A percentile compares a stretch with the other conserved stretches of the same genome.
phyloP scores from a whole-genome alignment of 352 stramenopile species.

The Pythium guiyangense region DNA sequence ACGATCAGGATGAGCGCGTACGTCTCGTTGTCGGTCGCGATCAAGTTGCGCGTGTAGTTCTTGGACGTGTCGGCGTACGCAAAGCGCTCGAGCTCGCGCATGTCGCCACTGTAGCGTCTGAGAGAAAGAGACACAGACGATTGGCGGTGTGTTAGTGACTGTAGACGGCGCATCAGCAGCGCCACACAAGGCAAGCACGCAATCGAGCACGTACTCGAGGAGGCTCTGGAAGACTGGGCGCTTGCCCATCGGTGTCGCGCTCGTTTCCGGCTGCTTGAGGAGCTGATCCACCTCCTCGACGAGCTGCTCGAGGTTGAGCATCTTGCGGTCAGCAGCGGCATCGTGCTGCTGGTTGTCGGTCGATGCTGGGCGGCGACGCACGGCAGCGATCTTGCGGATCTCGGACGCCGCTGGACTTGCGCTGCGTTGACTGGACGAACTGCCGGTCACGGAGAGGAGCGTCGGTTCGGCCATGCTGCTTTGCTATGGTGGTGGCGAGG shows the following conservation, averaged over 20 bases:
- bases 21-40: conserved; percentile 83
- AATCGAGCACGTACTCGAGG: conserved; percentile 26
- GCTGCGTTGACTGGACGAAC: background rate
- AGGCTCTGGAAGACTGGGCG: conserved; percentile 25
- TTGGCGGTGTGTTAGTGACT: background rate
- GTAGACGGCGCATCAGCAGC: background rate
- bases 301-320: conserved; percentile 31
- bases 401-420: conserved; percentile 6
- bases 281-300: conserved; percentile 38
- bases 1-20: conserved; percentile 93
- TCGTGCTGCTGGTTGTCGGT: conserved; percentile 7
- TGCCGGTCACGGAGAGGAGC: conserved; percentile 9
- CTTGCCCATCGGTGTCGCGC: conserved; percentile 33
- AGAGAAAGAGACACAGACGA: background rate
- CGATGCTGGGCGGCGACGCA: background rate
- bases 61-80: conserved; percentile 62
- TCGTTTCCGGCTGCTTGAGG: conserved; percentile 24
- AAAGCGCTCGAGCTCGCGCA: conserved; percentile 57
- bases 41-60: conserved; percentile 90
- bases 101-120: conserved; percentile 35
- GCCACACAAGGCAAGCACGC: background rate
- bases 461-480: conserved; percentile 4
- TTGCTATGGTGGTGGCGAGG: background rate
- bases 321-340: background rate
- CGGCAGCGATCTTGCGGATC: conserved; percentile 14